Evolutionary conservation across 192 early-diverging fungal species (phyloP), one percentile per base, ranked within the genome.

Genomic region (Allomyces javanicus): DNA sequence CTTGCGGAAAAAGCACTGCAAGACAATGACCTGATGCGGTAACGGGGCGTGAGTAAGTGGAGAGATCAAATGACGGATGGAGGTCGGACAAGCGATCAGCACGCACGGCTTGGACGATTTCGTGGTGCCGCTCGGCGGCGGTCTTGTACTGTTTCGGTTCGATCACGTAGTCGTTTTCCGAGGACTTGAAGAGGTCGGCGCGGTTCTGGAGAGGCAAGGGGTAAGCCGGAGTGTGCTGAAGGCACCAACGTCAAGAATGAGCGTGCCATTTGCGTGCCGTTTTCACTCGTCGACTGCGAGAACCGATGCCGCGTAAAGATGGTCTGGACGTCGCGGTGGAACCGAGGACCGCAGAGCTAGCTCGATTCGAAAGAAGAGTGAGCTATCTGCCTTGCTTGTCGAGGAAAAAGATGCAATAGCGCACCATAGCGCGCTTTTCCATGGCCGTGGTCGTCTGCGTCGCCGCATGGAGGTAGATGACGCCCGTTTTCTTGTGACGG

Each of bases 301-400:
- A 65, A 43, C 17, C 77, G 69, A 58, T 83, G 73, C 23, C 70
- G 61, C 33, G 67, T 45, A 62, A 76, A 73, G 64, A 81, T 77
- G 21, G 82, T 83, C 67, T 83, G 82, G 10, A 77, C 76, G 63
- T 83, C 82, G 12, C 82, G 67, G 55, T 83, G 78, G 67, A 77
- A 80, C 33, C 68, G 75, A 3, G 65, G 65, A 24, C 63, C 58
- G 12, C 21, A 40, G 33, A 40, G 68, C 64, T 19, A 21, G 63
- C 74, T 75, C 40, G 10, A 10, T 24, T 14, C 7, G 21, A 26
- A 40, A 55, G 23, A 24, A 40, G 9, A 7, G 33, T 40, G 7
- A 40, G 33, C 33, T 7, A 40, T 7, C 33, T 40, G 5, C 7
- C 33, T 40, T 7, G 33, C 33, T 40, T 40, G 33, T 9, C 33